phyloP scores from a whole-genome alignment of 257 asterid species.

The Vinca minor region DNA sequence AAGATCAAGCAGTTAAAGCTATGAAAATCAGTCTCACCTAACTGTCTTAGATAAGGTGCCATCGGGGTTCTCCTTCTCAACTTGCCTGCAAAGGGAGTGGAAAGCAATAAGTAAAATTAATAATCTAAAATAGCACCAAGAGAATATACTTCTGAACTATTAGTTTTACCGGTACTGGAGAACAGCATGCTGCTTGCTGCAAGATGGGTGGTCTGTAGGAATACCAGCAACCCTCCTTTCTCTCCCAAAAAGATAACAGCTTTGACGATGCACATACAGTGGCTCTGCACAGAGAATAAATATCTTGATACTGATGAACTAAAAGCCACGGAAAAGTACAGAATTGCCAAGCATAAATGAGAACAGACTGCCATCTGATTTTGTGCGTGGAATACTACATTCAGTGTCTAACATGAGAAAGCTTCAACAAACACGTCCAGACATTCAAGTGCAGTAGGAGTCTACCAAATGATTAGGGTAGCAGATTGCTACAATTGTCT shows the following conservation, averaged over 20 bases:
- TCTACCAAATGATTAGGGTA: no score
- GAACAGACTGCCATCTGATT: no score
- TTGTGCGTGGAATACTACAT: no score
- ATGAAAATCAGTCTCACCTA: slow-evolving; percentile 37
- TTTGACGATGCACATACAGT: slow-evolving; percentile 84
- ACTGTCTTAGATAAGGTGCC: slow-evolving; percentile 61
- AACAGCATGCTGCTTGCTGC: slow-evolving; percentile 99
- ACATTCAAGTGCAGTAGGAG: no score
- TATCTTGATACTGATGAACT: background rate
- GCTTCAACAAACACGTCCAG: no score
- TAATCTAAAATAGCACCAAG: slow-evolving; percentile 2
- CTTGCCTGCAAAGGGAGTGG: slow-evolving; percentile 55
- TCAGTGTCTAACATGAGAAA: no score
- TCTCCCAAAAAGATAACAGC: slow-evolving; percentile 95
- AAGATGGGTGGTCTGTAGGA: slow-evolving; percentile 97
- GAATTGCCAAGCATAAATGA: no score
- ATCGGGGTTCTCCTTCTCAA: slow-evolving; percentile 81
- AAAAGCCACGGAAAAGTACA: background rate
- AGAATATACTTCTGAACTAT: background rate
- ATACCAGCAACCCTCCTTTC: slow-evolving; percentile 93
- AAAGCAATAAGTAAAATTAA: slow-evolving; percentile 3
- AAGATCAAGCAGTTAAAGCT: slow-evolving; percentile 9
- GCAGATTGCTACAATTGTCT: background rate
- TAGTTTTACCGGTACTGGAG: slow-evolving; percentile 80
- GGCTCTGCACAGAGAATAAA: slow-evolving; percentile 47